Evolutionary conservation across 192 early-diverging fungal species (phyloP).

Genomic region (Thamnidium elegans): DNA sequence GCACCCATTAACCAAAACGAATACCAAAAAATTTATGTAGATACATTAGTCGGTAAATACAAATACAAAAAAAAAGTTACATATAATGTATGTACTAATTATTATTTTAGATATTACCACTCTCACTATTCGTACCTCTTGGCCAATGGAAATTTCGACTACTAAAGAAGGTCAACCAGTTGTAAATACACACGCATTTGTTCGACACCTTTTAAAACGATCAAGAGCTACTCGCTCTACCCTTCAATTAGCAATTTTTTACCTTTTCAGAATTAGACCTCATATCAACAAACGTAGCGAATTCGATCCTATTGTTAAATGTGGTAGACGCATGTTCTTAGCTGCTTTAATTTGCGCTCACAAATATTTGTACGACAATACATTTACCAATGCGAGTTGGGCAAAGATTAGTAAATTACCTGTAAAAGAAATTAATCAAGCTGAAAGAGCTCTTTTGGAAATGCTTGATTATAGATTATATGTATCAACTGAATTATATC

Average conservation of each 20-base stretch:
- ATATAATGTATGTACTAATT: no score
- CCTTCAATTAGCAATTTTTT: conserved; percentile 60
- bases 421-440: conserved; percentile 76
- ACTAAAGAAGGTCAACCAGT: conserved; percentile 20
- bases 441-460: conserved; percentile 79
- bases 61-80: no score
- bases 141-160: conserved; percentile 7
- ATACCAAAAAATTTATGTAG: conserved; percentile 24
- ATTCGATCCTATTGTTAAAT: conserved; percentile 45
- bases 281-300: conserved; percentile 16
- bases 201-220: conserved; percentile 54
- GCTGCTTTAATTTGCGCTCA: conserved; percentile 85
- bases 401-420: conserved; percentile 82
- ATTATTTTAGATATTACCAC: conserved; percentile 18
- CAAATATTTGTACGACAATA: conserved; percentile 85
- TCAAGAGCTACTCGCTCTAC: conserved; percentile 60
- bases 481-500: conserved; percentile 38
- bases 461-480: conserved; percentile 78
- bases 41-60: conserved; percentile 24
- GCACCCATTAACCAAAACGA: not conserved
- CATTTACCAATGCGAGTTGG: conserved; percentile 87
- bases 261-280: conserved; percentile 41
- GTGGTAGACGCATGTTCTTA: conserved; percentile 81
- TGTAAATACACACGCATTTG: conserved; percentile 43
- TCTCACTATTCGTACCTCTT: conserved; percentile 19